These are phyloP conservation scores for Suillus subluteus DNA, from an alignment of 768 basidiomycete genomes.

Conservation along the genomic window DNA sequence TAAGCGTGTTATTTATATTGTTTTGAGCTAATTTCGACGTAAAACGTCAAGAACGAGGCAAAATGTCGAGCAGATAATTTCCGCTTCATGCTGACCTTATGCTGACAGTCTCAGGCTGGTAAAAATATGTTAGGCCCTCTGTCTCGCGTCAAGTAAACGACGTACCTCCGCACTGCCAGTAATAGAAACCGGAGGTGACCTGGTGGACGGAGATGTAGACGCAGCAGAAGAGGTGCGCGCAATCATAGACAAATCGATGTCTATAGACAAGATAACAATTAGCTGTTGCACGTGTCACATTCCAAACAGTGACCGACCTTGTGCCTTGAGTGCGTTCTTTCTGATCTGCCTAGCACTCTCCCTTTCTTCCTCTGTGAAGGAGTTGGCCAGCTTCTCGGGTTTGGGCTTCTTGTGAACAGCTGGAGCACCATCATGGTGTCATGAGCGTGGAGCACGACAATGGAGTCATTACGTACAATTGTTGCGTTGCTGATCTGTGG, in stretches of 20 bases:
- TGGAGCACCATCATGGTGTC: background rate
- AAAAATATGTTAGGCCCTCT: background rate
- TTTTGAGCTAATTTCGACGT: conserved; percentile 1
- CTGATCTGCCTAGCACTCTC: conserved; percentile 68
- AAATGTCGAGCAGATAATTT: background rate
- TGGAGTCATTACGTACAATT: conserved; percentile 2
- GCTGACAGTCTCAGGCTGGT: conserved; percentile 9
- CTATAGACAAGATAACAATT: conserved; percentile 17
- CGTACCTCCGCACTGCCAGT: conserved; percentile 26
- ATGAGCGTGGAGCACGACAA: conserved; percentile 5
- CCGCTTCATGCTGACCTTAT: background rate
- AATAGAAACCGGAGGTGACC: conserved; percentile 8
- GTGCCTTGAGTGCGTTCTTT: conserved; percentile 70
- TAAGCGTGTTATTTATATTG: background rate
- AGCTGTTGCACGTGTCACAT: background rate
- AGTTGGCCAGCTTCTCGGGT: conserved; percentile 42
- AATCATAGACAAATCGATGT: conserved; percentile 73
- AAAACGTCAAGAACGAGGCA: background rate
- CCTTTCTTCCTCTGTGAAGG: conserved; percentile 65
- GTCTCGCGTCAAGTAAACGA: background rate
- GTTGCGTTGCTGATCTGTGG: conserved; percentile 18
- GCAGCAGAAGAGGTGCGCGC: conserved; percentile 82
- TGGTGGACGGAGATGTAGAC: conserved; percentile 51
- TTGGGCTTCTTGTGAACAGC: conserved; percentile 33
- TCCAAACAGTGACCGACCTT: conserved; percentile 38